A percentile compares a stretch with the other conserved stretches of the same genome.
These are phyloP conservation scores for Pythium vanterpoolii DNA, from an alignment of 352 stramenopile genomes.

Conservation along the genomic window DNA sequence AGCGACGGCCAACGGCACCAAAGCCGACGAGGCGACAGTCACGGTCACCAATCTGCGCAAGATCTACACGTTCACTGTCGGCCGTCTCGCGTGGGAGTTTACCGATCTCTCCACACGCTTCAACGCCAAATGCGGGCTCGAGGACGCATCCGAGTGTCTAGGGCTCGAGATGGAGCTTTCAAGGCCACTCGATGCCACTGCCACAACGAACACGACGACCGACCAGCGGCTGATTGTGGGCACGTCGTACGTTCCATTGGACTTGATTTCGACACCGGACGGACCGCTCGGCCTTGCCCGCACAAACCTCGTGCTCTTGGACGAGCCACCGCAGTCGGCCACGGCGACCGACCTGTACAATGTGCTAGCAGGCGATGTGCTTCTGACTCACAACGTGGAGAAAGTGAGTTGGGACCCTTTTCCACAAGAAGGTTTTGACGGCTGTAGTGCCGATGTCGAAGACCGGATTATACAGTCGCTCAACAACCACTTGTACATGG, in stretches of 20 bases:
- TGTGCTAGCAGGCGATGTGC: not conserved
- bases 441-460: not conserved
- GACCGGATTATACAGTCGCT: not conserved
- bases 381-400: constrained; percentile 2
- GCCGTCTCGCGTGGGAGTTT: constrained; percentile 18
- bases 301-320: not conserved
- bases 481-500: constrained; percentile 1
- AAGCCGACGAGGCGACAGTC: not conserved
- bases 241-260: not conserved
- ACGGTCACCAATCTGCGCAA: constrained; percentile 22
- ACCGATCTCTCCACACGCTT: constrained; percentile 11
- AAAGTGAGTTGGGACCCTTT: not conserved
- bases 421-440: too few relatives aligned
- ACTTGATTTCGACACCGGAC: not conserved
- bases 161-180: not conserved
- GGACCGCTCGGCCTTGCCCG: not conserved
- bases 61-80: constrained; percentile 26
- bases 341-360: not conserved
- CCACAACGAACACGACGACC: not conserved
- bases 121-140: constrained; percentile 7
- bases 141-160: not conserved
- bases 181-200: not conserved
- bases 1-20: not conserved
- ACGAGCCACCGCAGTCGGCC: not conserved
- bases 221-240: not conserved